Base-by-base conservation (phyloP, 148 eudicot genomes). In the Vaccinium macrocarpon region DNA sequence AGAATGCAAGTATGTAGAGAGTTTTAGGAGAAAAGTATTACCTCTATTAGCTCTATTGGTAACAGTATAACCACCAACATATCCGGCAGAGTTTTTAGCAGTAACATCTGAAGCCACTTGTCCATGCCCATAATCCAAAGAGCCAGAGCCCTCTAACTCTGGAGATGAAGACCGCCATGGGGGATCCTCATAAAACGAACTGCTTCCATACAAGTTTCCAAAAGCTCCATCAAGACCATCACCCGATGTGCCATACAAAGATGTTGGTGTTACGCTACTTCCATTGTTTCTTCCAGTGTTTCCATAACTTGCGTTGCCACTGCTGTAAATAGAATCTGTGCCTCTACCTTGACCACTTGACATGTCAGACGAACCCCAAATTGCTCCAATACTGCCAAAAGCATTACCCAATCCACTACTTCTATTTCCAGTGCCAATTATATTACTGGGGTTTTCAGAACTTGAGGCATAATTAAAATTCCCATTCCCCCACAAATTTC, bases 401-500 rank as follows among this genome's bases (percentile, higher is more conserved):
- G 89, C 52, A 82, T 86, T 87, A 35, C 79, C 81, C 82, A 87
- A 76, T 12, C 84, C 86, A 57, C 85, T 62, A 74, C 84, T 90
- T 29, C 88, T 90, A 83, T 51, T 85, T 82, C 91, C 92, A 15
- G 90, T 85, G 25, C 88, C 90, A 81, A 86, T 38, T 83, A 91
- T 87, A 73, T 88, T 84, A 86, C 61, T 86, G 46, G 87, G 84
- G 82, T 86, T 90, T 59, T 90, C 66, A 77, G 92, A 85, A 84
- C 81, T 90, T 51, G 91, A 57, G 80, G 84, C 46, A 82, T 88
- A 88, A 79, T 86, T 84, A 19, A 76, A 82, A 87, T 85, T 87
- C 71, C 92, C 96, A 84, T 88, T 92, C 6, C 94, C 95, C 99
- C 97, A 96, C 88, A 92, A 64, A 87, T 89, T 92, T 85, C 84